These are phyloP conservation scores for Colletotrichum sidae DNA, from an alignment of 2,329 filamentous ascomycete species.

Conservation along the genomic window DNA sequence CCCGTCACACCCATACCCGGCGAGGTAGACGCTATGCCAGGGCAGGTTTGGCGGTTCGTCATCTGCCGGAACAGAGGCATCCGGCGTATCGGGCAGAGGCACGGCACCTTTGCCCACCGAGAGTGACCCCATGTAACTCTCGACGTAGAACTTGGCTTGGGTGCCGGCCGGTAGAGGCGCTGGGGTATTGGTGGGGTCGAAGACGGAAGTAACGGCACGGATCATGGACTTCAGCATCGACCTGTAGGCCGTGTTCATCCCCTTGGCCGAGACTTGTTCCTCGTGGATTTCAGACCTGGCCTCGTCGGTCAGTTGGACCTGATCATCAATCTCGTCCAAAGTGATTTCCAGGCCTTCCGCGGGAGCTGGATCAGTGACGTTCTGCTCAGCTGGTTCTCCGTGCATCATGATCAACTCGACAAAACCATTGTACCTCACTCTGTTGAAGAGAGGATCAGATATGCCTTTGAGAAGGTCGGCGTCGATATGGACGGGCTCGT, in stretches of 20 bases:
- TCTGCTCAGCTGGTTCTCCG: slow-evolving; percentile 42
- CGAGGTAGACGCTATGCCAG: slow-evolving; percentile 79
- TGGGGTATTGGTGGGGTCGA: slow-evolving; percentile 48
- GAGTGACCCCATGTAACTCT: slow-evolving; percentile 62
- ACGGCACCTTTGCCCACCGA: slow-evolving; percentile 70
- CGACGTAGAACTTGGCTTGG: slow-evolving; percentile 50
- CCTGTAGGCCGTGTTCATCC: slow-evolving; percentile 44
- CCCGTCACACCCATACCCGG: slow-evolving; percentile 74
- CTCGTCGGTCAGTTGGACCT: slow-evolving; percentile 33
- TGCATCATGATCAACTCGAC: slow-evolving; percentile 79
- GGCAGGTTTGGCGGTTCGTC: slow-evolving; percentile 60
- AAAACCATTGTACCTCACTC: slow-evolving; percentile 77
- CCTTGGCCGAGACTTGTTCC: slow-evolving; percentile 37
- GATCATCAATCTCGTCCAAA: slow-evolving; percentile 35
- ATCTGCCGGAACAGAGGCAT: slow-evolving; percentile 61
- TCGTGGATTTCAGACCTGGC: slow-evolving; percentile 37
- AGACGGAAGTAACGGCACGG: slow-evolving; percentile 59
- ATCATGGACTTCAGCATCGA: slow-evolving; percentile 61
- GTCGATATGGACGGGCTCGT: slow-evolving; percentile 87
- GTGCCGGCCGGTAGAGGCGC: slow-evolving; percentile 43
- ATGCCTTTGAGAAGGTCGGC: slow-evolving; percentile 81
- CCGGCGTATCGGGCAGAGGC: slow-evolving; percentile 73
- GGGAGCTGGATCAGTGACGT: slow-evolving; percentile 40
- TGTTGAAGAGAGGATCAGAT: slow-evolving; percentile 85
- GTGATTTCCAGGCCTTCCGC: slow-evolving; percentile 24